Percentiles rank a stretch among this genome's conserved stretches.
Conservation (phyloP, 306 rosid genomes). For the Hippophae gyantsensis region DNA sequence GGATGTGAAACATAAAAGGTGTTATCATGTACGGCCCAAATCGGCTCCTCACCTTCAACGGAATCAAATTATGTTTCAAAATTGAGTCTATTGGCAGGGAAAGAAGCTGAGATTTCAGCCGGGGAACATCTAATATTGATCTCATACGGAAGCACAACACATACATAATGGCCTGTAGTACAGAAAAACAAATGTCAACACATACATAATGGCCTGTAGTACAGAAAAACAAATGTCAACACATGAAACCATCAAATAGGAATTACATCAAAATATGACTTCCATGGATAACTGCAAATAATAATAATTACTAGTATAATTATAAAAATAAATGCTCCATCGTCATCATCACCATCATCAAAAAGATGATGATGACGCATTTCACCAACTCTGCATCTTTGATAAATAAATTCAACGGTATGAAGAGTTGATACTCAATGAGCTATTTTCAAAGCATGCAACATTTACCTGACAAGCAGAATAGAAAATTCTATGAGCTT, state of each 20-base stretch:
- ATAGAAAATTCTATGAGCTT: constrained; percentile 58
- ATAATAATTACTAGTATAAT: too few species aligned
- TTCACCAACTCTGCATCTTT: too few species aligned
- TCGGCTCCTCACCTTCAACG: constrained; percentile 51
- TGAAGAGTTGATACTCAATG: not conserved
- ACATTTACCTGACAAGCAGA: constrained; percentile 82
- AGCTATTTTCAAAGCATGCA: not conserved
- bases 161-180: constrained; percentile 68
- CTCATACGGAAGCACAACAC: constrained; percentile 69
- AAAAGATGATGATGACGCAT: too few species aligned
- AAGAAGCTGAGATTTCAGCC: constrained; percentile 45
- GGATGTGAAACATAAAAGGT: not conserved
- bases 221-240: too few species aligned
- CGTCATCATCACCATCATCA: too few species aligned
- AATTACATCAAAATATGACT: too few species aligned
- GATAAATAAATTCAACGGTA: not conserved
- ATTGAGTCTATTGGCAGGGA: constrained; percentile 46
- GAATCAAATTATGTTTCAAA: constrained; percentile 51
- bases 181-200: too few species aligned
- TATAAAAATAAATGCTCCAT: too few species aligned
- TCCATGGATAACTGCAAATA: too few species aligned
- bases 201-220: constrained; percentile 25
- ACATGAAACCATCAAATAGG: too few species aligned
- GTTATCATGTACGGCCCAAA: not conserved
- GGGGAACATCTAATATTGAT: constrained; percentile 56